Conservation (phyloP, 352 stramenopile species). For the Elongisporangium anandrum region DNA sequence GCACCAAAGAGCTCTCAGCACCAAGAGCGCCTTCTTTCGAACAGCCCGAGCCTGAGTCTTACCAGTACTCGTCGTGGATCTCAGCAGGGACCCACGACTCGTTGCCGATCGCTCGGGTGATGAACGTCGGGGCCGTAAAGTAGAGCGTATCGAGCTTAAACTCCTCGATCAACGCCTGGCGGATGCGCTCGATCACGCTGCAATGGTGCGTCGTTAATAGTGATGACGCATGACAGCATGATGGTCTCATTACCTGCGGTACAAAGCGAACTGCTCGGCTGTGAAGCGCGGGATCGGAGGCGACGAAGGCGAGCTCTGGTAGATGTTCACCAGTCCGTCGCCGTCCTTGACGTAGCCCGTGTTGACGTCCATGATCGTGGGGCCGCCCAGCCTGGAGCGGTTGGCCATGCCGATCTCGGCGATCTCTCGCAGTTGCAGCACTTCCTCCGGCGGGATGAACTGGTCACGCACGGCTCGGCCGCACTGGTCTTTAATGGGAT, state of each 20-base stretch:
- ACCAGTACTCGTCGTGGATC: conserved; percentile 92
- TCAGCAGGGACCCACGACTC: conserved; percentile 67
- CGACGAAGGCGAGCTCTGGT: conserved; percentile 47
- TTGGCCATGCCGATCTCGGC: conserved; percentile 81
- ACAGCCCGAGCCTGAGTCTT: not conserved
- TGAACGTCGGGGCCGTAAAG: conserved; percentile 93
- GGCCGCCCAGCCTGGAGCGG: conserved; percentile 64
- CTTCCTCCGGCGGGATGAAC: conserved; percentile 68
- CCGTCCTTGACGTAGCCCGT: conserved; percentile 85
- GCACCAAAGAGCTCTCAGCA: conserved; percentile 1
- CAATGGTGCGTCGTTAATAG: not conserved
- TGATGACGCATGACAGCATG: too few species aligned
- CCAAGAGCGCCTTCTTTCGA: too few species aligned
- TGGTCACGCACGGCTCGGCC: conserved; percentile 64
- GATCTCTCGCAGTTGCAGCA: conserved; percentile 71
- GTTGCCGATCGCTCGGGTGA: conserved; percentile 88
- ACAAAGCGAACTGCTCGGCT: conserved; percentile 78
- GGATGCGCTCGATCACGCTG: conserved; percentile 79
- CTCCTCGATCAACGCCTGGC: conserved; percentile 66
- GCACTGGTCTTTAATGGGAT: conserved; percentile 56
- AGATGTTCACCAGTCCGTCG: conserved; percentile 88
- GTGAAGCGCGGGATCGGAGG: conserved; percentile 60
- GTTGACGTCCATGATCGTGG: conserved; percentile 93
- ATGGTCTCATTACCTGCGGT: conserved; percentile 34
- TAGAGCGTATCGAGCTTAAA: conserved; percentile 78